Evolutionary conservation across 805 yeast genomes (phyloP).

Genomic region (Monosporozyma aerobia): DNA sequence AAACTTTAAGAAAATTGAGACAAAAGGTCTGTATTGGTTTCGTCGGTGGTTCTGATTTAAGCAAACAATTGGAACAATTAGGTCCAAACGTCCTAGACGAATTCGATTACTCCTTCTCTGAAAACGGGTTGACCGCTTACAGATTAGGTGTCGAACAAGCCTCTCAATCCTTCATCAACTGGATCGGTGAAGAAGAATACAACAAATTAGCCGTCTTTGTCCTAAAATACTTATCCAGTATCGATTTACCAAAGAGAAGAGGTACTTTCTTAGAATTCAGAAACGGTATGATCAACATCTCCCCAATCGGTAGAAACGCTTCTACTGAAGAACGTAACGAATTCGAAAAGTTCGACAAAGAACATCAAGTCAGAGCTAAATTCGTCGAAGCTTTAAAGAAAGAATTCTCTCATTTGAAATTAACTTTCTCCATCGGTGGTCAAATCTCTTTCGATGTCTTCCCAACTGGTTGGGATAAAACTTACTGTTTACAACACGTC

Average conservation of each 20-base stretch:
- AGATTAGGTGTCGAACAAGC: constrained; percentile 81
- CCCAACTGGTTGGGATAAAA: constrained; percentile 99
- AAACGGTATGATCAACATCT: constrained; percentile 97
- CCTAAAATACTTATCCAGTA: constrained; percentile 69
- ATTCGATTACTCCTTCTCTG: constrained; percentile 94
- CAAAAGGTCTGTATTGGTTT: constrained; percentile 92
- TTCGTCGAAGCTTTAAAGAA: constrained; percentile 79
- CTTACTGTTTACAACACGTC: constrained; percentile 92
- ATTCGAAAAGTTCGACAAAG: constrained; percentile 75
- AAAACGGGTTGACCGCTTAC: constrained; percentile 97
- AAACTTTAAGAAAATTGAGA: constrained; percentile 64
- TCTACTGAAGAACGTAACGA: constrained; percentile 89
- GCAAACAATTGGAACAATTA: constrained; percentile 92
- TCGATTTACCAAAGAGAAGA: constrained; percentile 93
- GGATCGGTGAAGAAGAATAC: constrained; percentile 95
- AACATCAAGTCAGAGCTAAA: constrained; percentile 70
- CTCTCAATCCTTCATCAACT: constrained; percentile 85
- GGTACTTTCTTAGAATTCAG: constrained; percentile 98
- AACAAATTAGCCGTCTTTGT: constrained; percentile 80
- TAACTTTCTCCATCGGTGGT: constrained; percentile 98
- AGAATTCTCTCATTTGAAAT: constrained; percentile 71
- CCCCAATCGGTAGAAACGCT: constrained; percentile 98
- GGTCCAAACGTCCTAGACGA: constrained; percentile 69
- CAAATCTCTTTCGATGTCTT: constrained; percentile 98
- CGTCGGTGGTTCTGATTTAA: constrained; percentile 94